A percentile compares a stretch with the other conserved stretches of the same genome.
Evolutionary conservation across 768 basidiomycete genomes (phyloP).

Genomic region (Dacryopinax spathularia): DNA sequence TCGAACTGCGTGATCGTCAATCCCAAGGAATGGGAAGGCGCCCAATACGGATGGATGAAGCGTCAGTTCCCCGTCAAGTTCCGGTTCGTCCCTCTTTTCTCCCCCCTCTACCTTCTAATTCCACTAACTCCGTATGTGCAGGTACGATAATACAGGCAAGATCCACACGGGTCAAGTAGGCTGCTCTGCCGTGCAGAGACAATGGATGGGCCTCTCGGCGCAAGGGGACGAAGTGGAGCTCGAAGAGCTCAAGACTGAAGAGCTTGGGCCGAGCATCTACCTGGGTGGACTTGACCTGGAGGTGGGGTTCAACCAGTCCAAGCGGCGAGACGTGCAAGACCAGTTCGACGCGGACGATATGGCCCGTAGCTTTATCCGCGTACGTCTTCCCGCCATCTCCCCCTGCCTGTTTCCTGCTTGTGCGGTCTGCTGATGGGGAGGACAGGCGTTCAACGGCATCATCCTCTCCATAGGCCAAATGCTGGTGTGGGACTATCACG

Average conservation of each 20-base stretch:
- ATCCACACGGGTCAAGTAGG: constrained; percentile 57
- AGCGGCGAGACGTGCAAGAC: constrained; percentile 42
- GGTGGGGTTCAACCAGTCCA: constrained; percentile 39
- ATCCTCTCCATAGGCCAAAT: constrained; percentile 55
- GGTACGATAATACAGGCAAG: constrained; percentile 65
- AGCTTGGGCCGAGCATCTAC: constrained; percentile 34
- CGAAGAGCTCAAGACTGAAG: constrained; percentile 37
- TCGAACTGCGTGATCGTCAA: constrained; percentile 71
- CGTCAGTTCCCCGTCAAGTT: constrained; percentile 55
- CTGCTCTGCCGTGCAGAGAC: constrained; percentile 62
- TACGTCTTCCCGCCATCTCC: constrained; percentile 11
- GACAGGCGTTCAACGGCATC: constrained; percentile 52
- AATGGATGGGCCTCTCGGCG: constrained; percentile 79
- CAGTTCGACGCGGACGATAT: constrained; percentile 85
- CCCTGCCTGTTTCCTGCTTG: neutral
- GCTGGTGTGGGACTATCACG: constrained; percentile 77
- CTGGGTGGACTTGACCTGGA: constrained; percentile 72
- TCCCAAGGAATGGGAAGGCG: constrained; percentile 56
- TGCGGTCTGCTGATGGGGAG: neutral
- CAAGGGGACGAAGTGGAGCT: constrained; percentile 63
- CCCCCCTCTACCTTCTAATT: neutral
- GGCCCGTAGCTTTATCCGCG: constrained; percentile 45
- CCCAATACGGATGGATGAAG: constrained; percentile 66
- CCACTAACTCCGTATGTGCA: constrained; percentile 21
- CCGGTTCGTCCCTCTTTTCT: constrained; percentile 34